phyloP scores from a whole-genome alignment of 1,284 basidiomycete species.

The Tilletia caries region DNA sequence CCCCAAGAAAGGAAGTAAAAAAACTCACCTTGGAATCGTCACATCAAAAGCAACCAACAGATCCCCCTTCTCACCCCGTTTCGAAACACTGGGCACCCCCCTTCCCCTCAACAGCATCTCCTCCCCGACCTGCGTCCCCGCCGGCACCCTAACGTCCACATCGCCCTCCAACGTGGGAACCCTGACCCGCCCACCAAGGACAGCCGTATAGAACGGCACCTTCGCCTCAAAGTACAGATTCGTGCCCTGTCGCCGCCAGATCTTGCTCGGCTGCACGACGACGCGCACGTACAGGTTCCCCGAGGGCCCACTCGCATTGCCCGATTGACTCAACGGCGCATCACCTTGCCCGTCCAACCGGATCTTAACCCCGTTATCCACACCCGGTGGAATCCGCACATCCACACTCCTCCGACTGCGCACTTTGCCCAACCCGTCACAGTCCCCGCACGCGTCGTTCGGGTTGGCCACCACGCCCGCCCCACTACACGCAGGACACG shows the following conservation, averaged over 20 bases:
- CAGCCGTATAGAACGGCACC: constrained; percentile 85
- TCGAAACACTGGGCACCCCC: constrained; percentile 66
- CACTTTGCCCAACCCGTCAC: constrained; percentile 83
- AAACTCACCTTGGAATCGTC: constrained; percentile 77
- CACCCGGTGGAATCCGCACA: constrained; percentile 74
- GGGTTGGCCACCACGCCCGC: constrained; percentile 75
- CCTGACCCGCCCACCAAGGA: constrained; percentile 76
- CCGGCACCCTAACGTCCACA: constrained; percentile 87
- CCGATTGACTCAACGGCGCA: constrained; percentile 63
- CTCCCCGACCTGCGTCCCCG: constrained; percentile 92
- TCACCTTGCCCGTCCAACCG: constrained; percentile 81
- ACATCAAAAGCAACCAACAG: constrained; percentile 85
- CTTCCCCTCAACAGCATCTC: constrained; percentile 90
- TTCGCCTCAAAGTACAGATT: constrained; percentile 87
- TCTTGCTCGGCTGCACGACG: constrained; percentile 74
- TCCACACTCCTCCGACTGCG: constrained; percentile 73
- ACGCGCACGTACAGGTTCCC: constrained; percentile 89
- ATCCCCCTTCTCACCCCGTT: constrained; percentile 69
- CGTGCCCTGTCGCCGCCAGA: constrained; percentile 84
- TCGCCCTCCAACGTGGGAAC: constrained; percentile 94
- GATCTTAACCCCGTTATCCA: constrained; percentile 95
- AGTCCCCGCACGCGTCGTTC: constrained; percentile 73
- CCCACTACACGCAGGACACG: constrained; percentile 80
- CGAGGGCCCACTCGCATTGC: constrained; percentile 33
- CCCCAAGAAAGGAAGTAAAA: neutral